A percentile compares a stretch with the other conserved stretches of the same genome.
These are phyloP conservation scores for Primulina huaijiensis DNA, from an alignment of 257 asterid genomes.

Conservation along the genomic window DNA sequence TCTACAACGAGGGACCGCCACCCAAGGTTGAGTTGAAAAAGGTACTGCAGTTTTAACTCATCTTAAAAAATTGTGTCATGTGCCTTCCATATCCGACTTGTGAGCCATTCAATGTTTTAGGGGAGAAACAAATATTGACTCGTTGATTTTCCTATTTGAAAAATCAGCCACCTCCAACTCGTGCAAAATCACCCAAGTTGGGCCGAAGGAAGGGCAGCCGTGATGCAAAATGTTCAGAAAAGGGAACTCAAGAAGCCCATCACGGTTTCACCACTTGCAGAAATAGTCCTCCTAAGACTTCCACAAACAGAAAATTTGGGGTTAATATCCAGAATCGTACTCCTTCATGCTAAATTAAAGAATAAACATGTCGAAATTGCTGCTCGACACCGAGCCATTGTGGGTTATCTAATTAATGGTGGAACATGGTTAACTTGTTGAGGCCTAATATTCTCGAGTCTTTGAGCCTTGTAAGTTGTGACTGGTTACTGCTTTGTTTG, in stretches of 20 bases:
- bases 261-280: slow-evolving; percentile 37
- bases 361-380: slow-evolving; percentile 24
- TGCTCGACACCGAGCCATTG: slow-evolving; percentile 33
- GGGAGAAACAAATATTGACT: background rate
- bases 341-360: slow-evolving; percentile 26
- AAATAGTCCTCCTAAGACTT: slow-evolving; percentile 28
- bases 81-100: slow-evolving; percentile 11
- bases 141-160: slow-evolving; percentile 10
- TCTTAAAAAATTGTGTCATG: background rate
- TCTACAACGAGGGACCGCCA: background rate
- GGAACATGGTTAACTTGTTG: slow-evolving; percentile 30
- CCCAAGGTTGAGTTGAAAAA: slow-evolving; percentile 3
- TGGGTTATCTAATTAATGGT: slow-evolving; percentile 29
- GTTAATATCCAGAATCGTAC: slow-evolving; percentile 28
- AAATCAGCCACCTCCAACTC: slow-evolving; percentile 65
- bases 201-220: slow-evolving; percentile 58
- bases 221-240: slow-evolving; percentile 35
- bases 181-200: slow-evolving; percentile 76
- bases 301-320: slow-evolving; percentile 33
- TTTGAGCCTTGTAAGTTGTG: slow-evolving; percentile 21
- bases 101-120: background rate
- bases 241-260: slow-evolving; percentile 30
- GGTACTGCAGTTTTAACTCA: background rate
- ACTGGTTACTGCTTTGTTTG: slow-evolving; percentile 28
- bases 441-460: slow-evolving; percentile 13